Evolutionary conservation across 2,329 filamentous ascomycete species (phyloP), one percentile per base, ranked within the genome.

Genomic region (Orbilia quercus): DNA sequence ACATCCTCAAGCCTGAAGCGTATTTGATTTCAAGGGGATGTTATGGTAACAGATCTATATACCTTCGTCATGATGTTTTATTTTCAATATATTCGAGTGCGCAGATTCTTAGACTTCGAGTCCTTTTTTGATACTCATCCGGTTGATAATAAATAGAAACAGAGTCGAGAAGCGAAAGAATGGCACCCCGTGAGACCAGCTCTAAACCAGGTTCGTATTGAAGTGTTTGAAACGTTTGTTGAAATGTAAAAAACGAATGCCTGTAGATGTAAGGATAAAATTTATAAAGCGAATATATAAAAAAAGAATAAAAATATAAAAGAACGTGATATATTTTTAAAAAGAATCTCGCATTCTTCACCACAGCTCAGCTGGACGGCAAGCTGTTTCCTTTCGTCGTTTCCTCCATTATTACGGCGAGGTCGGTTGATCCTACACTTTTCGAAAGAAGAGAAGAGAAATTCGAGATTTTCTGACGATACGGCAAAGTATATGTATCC

Each of bases 321-420:
- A 57, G 45, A 67, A 72, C n/a, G n/a, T n/a, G n/a, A n/a, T n/a
- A n/a, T 54, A 66, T 69, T 62, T 51, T 62, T 63, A 42, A 55
- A 47, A 74, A 60, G 64, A 74, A 67, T 54, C 69, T 36, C n/a
- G 20, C 53, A 59, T 54, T 25, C n/a, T 38, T 42, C 66, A 38
- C 60, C 60, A 54, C 69, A 66, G 69, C 69, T 65, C 69, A 73
- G 69, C 69, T 73, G 69, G 57, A 73, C 60, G 60, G 60, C 40
- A 53, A 40, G 34, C 22, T 50, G 5, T 59, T 28, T 44, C 23
- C 42, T 31, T 66, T 72, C 42, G 38, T 38, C 22, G 31, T 65
- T 31, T 40, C 48, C 44, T 48, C 38, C 47, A 64, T 64, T 53
- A 20, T 59, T 40, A 31, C 28, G 28, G 28, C 23, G 23, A 31